Conservation (phyloP, 208 protist species). For the Trypanosomatidae sp. region DNA sequence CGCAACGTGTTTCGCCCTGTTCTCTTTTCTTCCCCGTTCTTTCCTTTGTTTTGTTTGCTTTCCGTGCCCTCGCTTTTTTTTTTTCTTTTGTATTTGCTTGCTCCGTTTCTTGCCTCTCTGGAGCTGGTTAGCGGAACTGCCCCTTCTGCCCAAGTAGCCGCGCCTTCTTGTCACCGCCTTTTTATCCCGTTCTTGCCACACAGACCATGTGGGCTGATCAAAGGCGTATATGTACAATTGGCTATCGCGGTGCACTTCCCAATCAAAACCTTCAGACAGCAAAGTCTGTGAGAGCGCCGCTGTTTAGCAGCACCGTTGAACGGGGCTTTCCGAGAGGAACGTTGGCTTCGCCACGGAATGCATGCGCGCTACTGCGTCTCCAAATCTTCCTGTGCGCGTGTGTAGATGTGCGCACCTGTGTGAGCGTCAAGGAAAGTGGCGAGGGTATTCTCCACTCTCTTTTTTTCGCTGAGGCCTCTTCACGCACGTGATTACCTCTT, state of each 20-base stretch:
- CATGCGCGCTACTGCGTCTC: background rate
- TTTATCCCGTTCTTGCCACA: background rate
- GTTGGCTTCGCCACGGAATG: background rate
- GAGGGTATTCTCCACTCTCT: background rate
- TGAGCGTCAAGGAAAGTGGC: background rate
- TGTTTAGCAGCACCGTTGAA: background rate
- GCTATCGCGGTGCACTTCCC: background rate
- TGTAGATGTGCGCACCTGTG: background rate
- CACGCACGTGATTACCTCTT: background rate
- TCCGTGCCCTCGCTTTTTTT: conserved; percentile 1
- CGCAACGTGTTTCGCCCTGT: background rate
- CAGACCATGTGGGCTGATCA: background rate
- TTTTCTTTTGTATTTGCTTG: conserved; percentile 4
- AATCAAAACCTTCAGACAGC: background rate
- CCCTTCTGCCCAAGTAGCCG: background rate
- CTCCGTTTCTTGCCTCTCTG: background rate
- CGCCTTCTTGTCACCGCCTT: background rate
- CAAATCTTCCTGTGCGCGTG: background rate
- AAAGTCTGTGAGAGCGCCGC: background rate
- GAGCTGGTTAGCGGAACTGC: background rate
- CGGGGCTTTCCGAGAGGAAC: background rate
- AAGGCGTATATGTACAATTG: background rate
- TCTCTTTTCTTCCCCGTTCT: background rate
- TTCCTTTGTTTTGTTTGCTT: background rate
- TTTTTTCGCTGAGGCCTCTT: background rate